Conservation (phyloP, 2,329 filamentous ascomycete genomes). For the Fusarium austroafricanum region DNA sequence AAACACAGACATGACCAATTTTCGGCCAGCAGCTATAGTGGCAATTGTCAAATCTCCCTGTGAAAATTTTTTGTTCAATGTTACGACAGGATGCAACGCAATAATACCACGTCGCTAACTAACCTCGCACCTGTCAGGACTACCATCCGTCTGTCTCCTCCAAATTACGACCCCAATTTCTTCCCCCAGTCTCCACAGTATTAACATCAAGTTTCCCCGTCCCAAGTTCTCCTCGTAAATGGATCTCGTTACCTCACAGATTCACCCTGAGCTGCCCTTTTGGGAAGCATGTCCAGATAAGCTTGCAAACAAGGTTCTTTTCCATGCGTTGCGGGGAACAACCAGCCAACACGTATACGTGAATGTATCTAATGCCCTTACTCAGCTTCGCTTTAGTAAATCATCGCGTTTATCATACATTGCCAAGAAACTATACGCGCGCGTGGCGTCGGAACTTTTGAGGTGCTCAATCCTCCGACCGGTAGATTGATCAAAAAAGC, state of each 20-base stretch:
- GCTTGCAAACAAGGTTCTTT: slow-evolving; percentile 25
- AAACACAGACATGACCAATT: not conserved
- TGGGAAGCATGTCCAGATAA: slow-evolving; percentile 5
- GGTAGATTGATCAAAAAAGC: too few species aligned
- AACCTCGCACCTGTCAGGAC: not conserved
- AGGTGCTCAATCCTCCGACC: not conserved
- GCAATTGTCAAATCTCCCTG: not conserved
- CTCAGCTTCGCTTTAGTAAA: not conserved
- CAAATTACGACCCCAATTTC: not conserved
- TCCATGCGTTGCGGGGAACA: slow-evolving; percentile 10
- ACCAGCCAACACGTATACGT: too few species aligned
- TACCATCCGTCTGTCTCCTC: too few species aligned
- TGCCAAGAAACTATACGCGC: slow-evolving; percentile 16
- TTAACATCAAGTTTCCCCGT: slow-evolving; percentile 14
- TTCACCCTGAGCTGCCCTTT: slow-evolving; percentile 26
- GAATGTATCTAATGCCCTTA: not conserved
- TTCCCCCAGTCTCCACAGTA: slow-evolving; percentile 21
- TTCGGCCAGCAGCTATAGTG: not conserved
- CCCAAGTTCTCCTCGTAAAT: not conserved
- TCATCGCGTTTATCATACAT: slow-evolving; percentile 3
- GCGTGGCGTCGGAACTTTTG: slow-evolving; percentile 37
- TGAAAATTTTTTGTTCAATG: not conserved
- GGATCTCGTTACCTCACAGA: slow-evolving; percentile 27
- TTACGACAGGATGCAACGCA: not conserved
- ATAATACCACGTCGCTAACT: not conserved